Percentiles rank a stretch among this genome's conserved stretches.
These are phyloP conservation scores for Cercospora sp. DNA, from an alignment of 2,329 filamentous ascomycete genomes.

Conservation along the genomic window DNA sequence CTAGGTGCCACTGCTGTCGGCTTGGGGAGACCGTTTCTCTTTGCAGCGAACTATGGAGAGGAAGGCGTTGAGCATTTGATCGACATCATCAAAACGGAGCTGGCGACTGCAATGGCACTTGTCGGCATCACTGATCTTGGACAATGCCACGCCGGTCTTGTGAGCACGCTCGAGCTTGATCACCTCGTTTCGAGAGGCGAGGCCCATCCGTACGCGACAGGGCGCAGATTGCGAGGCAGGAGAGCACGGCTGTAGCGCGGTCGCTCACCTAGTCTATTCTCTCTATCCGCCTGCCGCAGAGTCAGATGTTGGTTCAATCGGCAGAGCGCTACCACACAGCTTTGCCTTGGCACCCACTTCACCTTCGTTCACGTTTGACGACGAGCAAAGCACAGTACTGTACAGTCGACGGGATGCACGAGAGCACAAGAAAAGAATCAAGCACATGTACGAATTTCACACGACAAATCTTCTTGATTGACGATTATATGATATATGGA, in stretches of 20 bases:
- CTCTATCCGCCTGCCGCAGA: background rate
- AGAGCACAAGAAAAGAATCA: background rate
- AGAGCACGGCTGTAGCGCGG: background rate
- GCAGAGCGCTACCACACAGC: no score
- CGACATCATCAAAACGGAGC: constrained; percentile 48
- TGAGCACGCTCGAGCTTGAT: constrained; percentile 55
- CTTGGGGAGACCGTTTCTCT: constrained; percentile 62
- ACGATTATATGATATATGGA: background rate
- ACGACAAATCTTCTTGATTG: background rate
- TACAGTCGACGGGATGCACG: background rate
- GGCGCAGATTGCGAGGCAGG: constrained; percentile 17
- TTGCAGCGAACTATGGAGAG: constrained; percentile 61
- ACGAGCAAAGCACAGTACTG: background rate
- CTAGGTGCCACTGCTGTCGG: constrained; percentile 64
- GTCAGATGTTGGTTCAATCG: background rate
- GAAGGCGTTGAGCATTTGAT: constrained; percentile 53
- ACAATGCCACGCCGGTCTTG: constrained; percentile 59
- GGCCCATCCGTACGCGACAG: constrained; percentile 30
- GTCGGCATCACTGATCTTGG: constrained; percentile 61
- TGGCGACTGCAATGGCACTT: constrained; percentile 65
- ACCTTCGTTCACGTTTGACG: background rate
- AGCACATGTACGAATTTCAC: background rate
- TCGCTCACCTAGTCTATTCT: background rate
- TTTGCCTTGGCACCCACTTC: background rate
- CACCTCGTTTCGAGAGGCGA: constrained; percentile 45